phyloP scores from a whole-genome alignment of 106 monocot genomes.

The Triglochin maritima region DNA sequence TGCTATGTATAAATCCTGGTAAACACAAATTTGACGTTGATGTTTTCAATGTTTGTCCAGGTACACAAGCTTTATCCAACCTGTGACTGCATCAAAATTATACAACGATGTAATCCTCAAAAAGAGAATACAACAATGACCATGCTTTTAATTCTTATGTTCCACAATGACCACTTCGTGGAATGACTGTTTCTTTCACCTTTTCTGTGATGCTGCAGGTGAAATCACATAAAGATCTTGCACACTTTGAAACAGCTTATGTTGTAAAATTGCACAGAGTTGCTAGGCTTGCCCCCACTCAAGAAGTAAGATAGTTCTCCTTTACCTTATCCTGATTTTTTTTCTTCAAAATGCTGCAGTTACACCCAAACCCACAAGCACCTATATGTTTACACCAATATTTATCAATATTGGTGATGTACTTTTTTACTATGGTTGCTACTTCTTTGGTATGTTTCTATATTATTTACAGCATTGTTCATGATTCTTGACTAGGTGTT shows the following conservation, averaged over 20 bases:
- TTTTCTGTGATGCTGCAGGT: slow-evolving; percentile 32
- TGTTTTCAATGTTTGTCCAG: slow-evolving; percentile 25
- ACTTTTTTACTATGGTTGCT: not conserved
- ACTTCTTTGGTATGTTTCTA: not conserved
- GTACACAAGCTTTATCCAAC: slow-evolving; percentile 92
- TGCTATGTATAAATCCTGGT: not conserved
- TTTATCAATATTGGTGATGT: not conserved
- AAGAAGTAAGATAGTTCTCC: slow-evolving; percentile 30
- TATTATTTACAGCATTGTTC: not conserved
- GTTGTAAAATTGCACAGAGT: slow-evolving; percentile 90
- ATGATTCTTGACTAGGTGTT: slow-evolving; percentile 38
- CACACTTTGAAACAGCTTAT: slow-evolving; percentile 95
- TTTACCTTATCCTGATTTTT: not conserved
- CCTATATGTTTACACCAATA: not conserved
- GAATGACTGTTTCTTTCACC: not conserved
- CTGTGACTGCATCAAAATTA: slow-evolving; percentile 79
- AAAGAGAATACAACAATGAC: too few species aligned
- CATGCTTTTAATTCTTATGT: not conserved
- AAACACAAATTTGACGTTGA: too few species aligned
- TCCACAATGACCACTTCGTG: too few species aligned
- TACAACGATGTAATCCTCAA: slow-evolving; percentile 64
- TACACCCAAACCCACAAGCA: too few species aligned
- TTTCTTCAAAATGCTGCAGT: not conserved
- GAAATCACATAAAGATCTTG: slow-evolving; percentile 71
- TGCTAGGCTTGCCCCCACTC: slow-evolving; percentile 50